phyloP scores from a whole-genome alignment of 495 filamentous ascomycete species.

The Penicilliopsis zonata region DNA sequence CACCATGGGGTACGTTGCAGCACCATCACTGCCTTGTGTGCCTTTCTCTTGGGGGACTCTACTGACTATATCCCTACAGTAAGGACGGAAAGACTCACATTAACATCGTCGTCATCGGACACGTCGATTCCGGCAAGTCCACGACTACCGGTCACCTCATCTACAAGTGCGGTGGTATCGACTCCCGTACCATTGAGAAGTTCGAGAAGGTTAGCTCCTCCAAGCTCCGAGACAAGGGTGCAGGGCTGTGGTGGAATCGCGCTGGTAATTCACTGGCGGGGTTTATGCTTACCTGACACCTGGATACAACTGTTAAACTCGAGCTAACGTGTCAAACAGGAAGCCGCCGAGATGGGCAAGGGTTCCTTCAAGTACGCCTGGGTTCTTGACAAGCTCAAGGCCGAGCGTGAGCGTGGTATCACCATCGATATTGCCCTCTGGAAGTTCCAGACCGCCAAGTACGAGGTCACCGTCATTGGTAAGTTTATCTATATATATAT shows the following conservation, averaged over 20 bases:
- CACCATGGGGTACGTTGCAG: slow-evolving; percentile 37
- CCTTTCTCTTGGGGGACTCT: neutral
- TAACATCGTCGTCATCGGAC: slow-evolving; percentile 98
- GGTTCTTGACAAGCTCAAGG: slow-evolving; percentile 99
- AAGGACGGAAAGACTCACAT: slow-evolving; percentile 80
- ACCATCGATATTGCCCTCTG: slow-evolving; percentile 99
- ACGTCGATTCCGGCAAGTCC: slow-evolving; percentile 99
- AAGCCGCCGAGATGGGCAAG: slow-evolving; percentile 99
- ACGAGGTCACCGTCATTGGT: slow-evolving; percentile 99
- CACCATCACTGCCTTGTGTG: neutral
- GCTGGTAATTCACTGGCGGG: too few species aligned
- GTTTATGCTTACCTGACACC: too few species aligned
- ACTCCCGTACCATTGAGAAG: slow-evolving; percentile 99
- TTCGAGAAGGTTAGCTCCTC: slow-evolving; percentile 92
- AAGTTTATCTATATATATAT: too few species aligned
- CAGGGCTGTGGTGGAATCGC: too few species aligned
- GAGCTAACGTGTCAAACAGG: slow-evolving; percentile 44
- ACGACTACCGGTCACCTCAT: slow-evolving; percentile 97
- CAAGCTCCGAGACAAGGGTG: too few species aligned
- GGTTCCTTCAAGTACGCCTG: slow-evolving; percentile 99
- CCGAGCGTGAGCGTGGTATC: slow-evolving; percentile 99
- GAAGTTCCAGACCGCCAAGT: slow-evolving; percentile 99
- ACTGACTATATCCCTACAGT: slow-evolving; percentile 33
- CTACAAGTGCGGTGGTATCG: slow-evolving; percentile 99
- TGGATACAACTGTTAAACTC: slow-evolving; percentile 3